phyloP scores from a whole-genome alignment of 1,284 basidiomycete species.

The Leucoagaricus sp. region DNA sequence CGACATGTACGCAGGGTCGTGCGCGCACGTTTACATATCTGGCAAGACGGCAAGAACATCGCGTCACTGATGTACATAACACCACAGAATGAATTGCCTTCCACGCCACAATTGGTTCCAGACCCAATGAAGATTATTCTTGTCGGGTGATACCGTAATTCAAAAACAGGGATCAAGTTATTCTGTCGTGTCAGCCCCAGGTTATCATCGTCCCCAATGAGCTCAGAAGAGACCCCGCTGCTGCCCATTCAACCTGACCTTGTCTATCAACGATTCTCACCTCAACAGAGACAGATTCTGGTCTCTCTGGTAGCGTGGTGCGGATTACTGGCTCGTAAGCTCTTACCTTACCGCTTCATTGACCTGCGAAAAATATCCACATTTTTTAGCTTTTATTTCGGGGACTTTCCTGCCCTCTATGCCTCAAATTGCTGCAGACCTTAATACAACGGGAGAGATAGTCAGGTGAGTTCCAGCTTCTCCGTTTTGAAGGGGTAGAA shows the following conservation, averaged over 20 bases:
- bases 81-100: too few species aligned
- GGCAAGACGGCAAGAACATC: too few species aligned
- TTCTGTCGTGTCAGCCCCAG: too few species aligned
- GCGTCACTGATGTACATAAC: too few species aligned
- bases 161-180: too few species aligned
- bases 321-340: slow-evolving; percentile 52
- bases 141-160: too few species aligned
- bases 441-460: slow-evolving; percentile 52
- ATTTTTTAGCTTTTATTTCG: slow-evolving; percentile 6
- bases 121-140: too few species aligned
- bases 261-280: slow-evolving; percentile 13
- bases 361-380: not conserved
- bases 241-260: not conserved
- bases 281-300: slow-evolving; percentile 42
- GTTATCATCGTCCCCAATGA: too few species aligned
- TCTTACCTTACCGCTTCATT: not conserved
- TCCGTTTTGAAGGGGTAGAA: not conserved
- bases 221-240: not conserved
- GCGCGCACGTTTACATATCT: too few species aligned
- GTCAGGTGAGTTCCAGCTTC: slow-evolving; percentile 47
- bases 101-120: too few species aligned
- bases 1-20: too few species aligned
- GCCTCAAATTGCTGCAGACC: slow-evolving; percentile 61
- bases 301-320: slow-evolving; percentile 51
- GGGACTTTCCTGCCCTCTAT: slow-evolving; percentile 62